Evolutionary conservation across 805 yeast genomes (phyloP).

Genomic region (Kuraishia molischiana): DNA sequence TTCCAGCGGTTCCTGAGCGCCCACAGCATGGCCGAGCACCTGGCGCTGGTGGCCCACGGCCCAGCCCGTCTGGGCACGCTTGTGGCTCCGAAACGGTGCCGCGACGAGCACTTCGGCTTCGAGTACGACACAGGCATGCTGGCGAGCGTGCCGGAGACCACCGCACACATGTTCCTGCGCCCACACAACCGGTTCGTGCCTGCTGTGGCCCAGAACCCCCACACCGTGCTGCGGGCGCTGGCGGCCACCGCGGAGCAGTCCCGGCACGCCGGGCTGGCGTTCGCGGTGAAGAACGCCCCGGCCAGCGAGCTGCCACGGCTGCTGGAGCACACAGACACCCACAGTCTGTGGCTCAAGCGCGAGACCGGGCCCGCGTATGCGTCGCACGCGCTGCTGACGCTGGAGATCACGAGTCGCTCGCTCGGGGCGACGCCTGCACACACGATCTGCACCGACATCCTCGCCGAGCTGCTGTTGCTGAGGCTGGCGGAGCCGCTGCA

Average conservation of each 20-base stretch:
- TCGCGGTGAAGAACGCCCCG: neutral
- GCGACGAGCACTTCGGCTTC: neutral
- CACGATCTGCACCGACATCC: conserved; percentile 41
- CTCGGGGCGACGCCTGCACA: conserved; percentile 23
- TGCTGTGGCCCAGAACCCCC: neutral
- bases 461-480: conserved; percentile 36
- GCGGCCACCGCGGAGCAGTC: neutral
- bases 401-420: conserved; percentile 29
- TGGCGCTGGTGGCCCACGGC: conserved; percentile 25
- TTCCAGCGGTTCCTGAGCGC: conserved; percentile 23
- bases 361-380: conserved; percentile 17
- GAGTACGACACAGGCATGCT: neutral
- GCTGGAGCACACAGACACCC: neutral
- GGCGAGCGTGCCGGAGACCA: neutral
- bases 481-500: conserved; percentile 34
- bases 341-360: conserved; percentile 39
- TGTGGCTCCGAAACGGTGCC: too few relatives aligned
- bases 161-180: neutral
- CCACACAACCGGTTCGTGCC: neutral
- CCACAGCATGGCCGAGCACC: conserved; percentile 19
- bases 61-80: conserved; percentile 3
- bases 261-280: neutral
- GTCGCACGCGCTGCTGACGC: conserved; percentile 28
- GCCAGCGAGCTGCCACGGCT: neutral
- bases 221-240: neutral